Percentiles rank a stretch among this genome's conserved stretches.
Conservation (phyloP, 2,329 filamentous ascomycete species). For the Aspergillus caelatus region DNA sequence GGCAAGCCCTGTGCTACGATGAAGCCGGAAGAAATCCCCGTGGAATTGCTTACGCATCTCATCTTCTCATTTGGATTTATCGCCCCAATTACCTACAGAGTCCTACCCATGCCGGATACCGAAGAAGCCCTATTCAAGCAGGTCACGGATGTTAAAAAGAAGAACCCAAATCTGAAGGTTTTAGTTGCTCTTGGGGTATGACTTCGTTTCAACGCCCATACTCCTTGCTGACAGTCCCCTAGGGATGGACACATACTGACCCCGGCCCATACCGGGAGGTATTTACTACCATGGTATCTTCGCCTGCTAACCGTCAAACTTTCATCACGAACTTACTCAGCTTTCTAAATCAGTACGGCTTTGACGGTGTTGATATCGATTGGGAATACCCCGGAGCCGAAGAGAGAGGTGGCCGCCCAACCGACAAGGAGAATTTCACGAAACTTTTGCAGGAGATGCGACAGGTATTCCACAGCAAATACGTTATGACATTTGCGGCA, state of each 20-base stretch:
- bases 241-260: neutral
- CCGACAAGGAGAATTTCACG: neutral
- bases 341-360: neutral
- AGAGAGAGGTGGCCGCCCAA: neutral
- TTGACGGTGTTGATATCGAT: neutral
- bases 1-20: neutral
- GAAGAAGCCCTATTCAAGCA: neutral
- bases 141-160: neutral
- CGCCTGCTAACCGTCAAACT: neutral
- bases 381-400: neutral
- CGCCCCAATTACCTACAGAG: neutral
- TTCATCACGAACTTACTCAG: neutral
- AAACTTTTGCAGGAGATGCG: neutral
- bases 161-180: neutral
- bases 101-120: neutral
- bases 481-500: neutral
- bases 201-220: no score
- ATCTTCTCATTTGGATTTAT: neutral
- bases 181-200: neutral
- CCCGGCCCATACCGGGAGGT: neutral
- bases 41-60: neutral
- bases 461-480: neutral
- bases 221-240: neutral
- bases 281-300: neutral
- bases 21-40: neutral